phyloP scores from a whole-genome alignment of 148 eudicot genomes.

The Chenopodium album region DNA sequence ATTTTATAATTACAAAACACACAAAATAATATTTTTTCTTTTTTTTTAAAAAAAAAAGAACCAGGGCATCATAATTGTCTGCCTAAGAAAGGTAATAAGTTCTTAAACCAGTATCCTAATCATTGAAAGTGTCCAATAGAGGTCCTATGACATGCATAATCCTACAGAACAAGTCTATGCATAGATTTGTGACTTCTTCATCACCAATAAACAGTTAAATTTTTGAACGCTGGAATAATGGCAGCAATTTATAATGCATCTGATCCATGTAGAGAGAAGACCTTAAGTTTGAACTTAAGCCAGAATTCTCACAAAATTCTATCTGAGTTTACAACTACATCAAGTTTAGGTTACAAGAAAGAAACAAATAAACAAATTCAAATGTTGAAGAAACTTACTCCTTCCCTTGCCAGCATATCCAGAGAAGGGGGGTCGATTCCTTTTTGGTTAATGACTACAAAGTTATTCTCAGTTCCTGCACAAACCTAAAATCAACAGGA shows the following conservation, averaged over 20 bases:
- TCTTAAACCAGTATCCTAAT: neutral
- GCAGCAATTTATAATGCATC: neutral
- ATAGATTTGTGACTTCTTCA: neutral
- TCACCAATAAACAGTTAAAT: neutral
- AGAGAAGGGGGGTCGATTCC: conserved; percentile 97
- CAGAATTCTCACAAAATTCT: neutral
- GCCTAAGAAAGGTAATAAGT: neutral
- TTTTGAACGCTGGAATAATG: neutral
- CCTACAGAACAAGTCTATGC: neutral
- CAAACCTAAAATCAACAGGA: conserved; percentile 60
- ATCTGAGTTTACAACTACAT: neutral
- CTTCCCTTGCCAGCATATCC: conserved; percentile 90
- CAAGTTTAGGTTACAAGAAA: neutral
- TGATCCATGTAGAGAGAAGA: neutral
- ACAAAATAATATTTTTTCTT: too few relatives aligned
- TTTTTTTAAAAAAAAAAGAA: too few relatives aligned
- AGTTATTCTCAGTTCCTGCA: conserved; percentile 59
- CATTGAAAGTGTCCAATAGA: neutral
- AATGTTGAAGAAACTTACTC: conserved; percentile 52
- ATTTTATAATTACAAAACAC: neutral
- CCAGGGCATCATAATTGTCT: neutral
- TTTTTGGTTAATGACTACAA: conserved; percentile 91
- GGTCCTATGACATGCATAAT: neutral
- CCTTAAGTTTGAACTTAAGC: neutral
- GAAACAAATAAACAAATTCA: neutral